Base-by-base conservation (phyloP, 768 basidiomycete genomes). In the Naganishia antarctica region DNA sequence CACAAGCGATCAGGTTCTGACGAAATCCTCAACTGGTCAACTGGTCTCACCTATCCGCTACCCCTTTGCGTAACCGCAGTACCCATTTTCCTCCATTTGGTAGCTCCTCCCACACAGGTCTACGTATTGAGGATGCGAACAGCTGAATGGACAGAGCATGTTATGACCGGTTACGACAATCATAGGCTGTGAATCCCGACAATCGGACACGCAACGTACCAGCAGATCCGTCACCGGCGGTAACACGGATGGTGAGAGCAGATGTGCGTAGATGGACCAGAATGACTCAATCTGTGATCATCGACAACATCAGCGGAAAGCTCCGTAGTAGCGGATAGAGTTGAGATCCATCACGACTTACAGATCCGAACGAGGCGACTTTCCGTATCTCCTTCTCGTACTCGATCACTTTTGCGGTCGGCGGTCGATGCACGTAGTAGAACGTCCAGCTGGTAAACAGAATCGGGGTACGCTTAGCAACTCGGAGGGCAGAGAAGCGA, bases 31-130 rank as follows among this genome's bases (percentile, higher is more conserved):
- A n/a, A n/a, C n/a, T n/a, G n/a, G n/a, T n/a, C n/a, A n/a, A n/a
- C n/a, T n/a, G n/a, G n/a, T 87, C 79, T 94, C 91, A 79, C 29
- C 90, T 85, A 78, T 94, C 53, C 9, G 53, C 53, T 9, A 93
- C 83, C 46, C 91, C 91, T 74, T 98, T 96, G 70, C 86, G 84
- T 50, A 98, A 82, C 60, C 94, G 88, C 64, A 98, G 83, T 57
- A 94, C 94, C 89, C 92, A 98, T 78, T 93, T 94, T 3, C 92
- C 93, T 28, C 93, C 93, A 16, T 96, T 96, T 62, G 91, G 80
- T 15, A 91, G 88, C 77, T 96, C 92, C 76, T 98, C 94, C 94
- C 94, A 98, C 2, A 94, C 88, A 0, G 94, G 93, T 45, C 90
- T 83, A 25, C 87, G 86, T 63, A 98, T 82, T 43, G 86, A 86